Percentiles rank a stretch among this genome's conserved stretches.
phyloP scores from a whole-genome alignment of 2,329 filamentous ascomycete species.

The Colletotrichum sp. region DNA sequence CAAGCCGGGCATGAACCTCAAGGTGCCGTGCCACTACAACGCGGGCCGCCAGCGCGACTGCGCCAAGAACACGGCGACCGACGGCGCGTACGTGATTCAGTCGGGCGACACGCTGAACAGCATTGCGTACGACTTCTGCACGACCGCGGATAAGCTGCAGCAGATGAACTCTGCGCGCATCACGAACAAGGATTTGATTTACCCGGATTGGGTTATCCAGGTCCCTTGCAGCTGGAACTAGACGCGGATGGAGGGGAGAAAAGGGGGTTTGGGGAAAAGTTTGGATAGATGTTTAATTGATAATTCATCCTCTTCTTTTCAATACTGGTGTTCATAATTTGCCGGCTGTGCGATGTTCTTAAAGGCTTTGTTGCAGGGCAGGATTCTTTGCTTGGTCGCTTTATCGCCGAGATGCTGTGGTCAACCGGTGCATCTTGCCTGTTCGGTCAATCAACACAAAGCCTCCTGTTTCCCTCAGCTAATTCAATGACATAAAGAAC shows the following conservation, averaged over 20 bases:
- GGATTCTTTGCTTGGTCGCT: not conserved
- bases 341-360: accelerated
- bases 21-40: not conserved
- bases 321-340: accelerated
- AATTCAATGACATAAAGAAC: not conserved
- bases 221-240: not conserved
- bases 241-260: accelerated
- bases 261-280: not conserved
- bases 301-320: not conserved
- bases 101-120: not conserved
- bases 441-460: not conserved
- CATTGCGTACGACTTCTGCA: not conserved
- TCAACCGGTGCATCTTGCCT: not conserved
- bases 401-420: not conserved
- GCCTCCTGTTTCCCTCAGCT: too few relatives aligned
- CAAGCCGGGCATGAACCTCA: not conserved
- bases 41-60: not conserved
- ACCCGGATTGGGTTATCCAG: not conserved
- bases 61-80: not conserved
- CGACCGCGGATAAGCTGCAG: not conserved
- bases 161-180: not conserved
- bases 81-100: not conserved
- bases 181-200: not conserved
- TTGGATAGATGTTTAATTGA: not conserved
- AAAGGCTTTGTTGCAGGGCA: accelerated